phyloP scores from a whole-genome alignment of 345 rosid genomes.

The Arabis alpina region DNA sequence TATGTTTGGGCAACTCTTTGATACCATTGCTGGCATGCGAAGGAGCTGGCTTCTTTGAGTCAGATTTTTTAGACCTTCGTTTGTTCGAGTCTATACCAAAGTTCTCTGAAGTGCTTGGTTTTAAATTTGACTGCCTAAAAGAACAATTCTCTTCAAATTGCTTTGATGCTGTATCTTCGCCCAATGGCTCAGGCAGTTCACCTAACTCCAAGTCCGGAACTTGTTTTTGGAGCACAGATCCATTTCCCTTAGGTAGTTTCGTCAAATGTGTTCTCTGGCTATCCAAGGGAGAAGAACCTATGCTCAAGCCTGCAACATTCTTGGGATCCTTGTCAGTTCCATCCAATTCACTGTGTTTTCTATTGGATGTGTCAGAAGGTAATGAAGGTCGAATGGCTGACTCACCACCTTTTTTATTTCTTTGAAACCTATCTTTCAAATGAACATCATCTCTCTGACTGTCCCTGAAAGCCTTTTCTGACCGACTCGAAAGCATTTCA shows the following conservation, averaged over 20 bases:
- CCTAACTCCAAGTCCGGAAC: slow-evolving; percentile 89
- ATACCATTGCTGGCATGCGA: slow-evolving; percentile 48
- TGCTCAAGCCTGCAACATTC: slow-evolving; percentile 48
- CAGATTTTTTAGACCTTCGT: slow-evolving; percentile 65
- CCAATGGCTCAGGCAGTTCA: slow-evolving; percentile 81
- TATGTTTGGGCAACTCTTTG: slow-evolving; percentile 58
- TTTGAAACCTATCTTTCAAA: slow-evolving; percentile 51
- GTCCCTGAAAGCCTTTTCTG: slow-evolving; percentile 58
- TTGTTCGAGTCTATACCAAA: slow-evolving; percentile 54
- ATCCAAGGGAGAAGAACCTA: slow-evolving; percentile 59
- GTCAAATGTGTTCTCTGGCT: slow-evolving; percentile 41
- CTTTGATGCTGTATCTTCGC: slow-evolving; percentile 56
- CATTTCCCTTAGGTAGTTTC: slow-evolving; percentile 58
- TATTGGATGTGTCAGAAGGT: slow-evolving; percentile 50
- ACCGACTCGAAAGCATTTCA: slow-evolving; percentile 50
- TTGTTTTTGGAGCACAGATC: slow-evolving; percentile 67
- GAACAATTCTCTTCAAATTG: slow-evolving; percentile 68
- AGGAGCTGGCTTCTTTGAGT: slow-evolving; percentile 59
- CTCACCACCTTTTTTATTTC: slow-evolving; percentile 63
- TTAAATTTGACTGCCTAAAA: slow-evolving; percentile 58
- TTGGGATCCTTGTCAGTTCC: slow-evolving; percentile 59
- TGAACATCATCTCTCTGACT: slow-evolving; percentile 55
- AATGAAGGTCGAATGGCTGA: slow-evolving; percentile 55
- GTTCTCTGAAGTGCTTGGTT: slow-evolving; percentile 61
- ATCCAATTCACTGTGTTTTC: slow-evolving; percentile 55